Evolutionary conservation across 306 rosid species (phyloP), one percentile per base, ranked within the genome.

Genomic region (Cucurbita argyrosperma): DNA sequence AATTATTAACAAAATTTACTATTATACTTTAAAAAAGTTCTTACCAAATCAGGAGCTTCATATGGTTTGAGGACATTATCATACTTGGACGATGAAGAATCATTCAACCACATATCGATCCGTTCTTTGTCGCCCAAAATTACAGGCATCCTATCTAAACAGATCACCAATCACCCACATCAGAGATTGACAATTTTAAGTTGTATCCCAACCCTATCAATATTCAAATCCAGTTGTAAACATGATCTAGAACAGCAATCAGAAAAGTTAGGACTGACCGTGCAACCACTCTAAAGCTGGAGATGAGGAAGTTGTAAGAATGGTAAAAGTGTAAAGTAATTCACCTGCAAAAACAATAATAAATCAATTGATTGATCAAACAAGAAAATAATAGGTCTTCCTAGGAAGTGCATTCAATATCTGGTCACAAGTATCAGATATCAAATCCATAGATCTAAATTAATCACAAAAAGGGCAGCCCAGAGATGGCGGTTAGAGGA

Each of bases 141-240:
- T 78, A 88, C 93, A 70, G 98, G 98, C 98, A 93, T 94, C 83
- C 97, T 87, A 79, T 89, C 98, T 88, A 71, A 63, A 74, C 38
- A 78, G 76, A 76, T 52, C 46, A 74, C 49, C 66, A n/a, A 42
- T 43, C 13, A 15, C 1, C 26, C 26, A 26, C 26, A 21, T 13
- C 43, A 46, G n/a, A 46, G 40, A 45, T 21, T 47, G 18, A 47
- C 43, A 46, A 49, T 15, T 30, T 62, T 15, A 47, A 47, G 45
- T 46, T 13, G 37, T 21, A 21, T 21, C 54, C 23, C 19, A 7
- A 19, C 42, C 55, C 42, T 5, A 3, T 26, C 46, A 14, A 12
- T 4, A 10, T 65, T 67, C 40, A 46, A 67, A 49, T 69, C 7
- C n/a, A 67, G 40, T 1, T 46, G 56, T 46, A 67, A 67, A 46